Conservation (phyloP, 805 yeast genomes). For the Wickerhamomyces sydowiorum region DNA sequence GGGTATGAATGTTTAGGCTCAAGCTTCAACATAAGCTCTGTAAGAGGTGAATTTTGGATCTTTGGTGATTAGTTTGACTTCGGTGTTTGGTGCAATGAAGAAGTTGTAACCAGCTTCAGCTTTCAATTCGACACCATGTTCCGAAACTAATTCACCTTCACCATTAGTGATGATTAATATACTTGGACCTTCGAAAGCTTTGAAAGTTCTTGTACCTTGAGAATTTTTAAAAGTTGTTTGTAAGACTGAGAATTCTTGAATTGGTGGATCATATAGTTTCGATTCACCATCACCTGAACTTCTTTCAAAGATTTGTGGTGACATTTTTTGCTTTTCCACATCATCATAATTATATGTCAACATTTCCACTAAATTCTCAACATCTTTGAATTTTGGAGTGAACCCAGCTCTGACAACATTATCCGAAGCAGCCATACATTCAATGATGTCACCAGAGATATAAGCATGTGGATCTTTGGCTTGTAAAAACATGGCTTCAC, state of each 20-base stretch:
- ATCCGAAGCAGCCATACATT: constrained; percentile 99
- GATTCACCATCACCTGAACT: constrained; percentile 63
- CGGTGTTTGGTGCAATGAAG: constrained; percentile 76
- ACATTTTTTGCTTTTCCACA: constrained; percentile 91
- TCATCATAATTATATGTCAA: constrained; percentile 85
- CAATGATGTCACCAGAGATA: constrained; percentile 94
- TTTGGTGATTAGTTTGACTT: constrained; percentile 51
- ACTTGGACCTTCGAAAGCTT: constrained; percentile 79
- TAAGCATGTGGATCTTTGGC: constrained; percentile 99
- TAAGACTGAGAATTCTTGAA: constrained; percentile 92
- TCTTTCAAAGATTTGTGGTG: constrained; percentile 41
- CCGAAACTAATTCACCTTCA: constrained; percentile 42
- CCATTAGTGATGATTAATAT: constrained; percentile 83
- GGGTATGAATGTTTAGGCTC: constrained; percentile 2
- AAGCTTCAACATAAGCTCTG: constrained; percentile 84
- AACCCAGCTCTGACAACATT: constrained; percentile 98
- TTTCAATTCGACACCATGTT: constrained; percentile 35
- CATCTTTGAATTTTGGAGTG: constrained; percentile 99
- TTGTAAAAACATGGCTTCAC: constrained; percentile 94
- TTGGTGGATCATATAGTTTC: constrained; percentile 87
- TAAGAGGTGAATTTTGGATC: constrained; percentile 66
- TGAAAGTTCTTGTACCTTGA: constrained; percentile 48
- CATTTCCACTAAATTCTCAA: constrained; percentile 80
- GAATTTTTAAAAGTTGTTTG: constrained; percentile 59
- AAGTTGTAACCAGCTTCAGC: constrained; percentile 73